phyloP scores from a whole-genome alignment of 2,329 filamentous ascomycete genomes.

The Trichoderma pleuroti region DNA sequence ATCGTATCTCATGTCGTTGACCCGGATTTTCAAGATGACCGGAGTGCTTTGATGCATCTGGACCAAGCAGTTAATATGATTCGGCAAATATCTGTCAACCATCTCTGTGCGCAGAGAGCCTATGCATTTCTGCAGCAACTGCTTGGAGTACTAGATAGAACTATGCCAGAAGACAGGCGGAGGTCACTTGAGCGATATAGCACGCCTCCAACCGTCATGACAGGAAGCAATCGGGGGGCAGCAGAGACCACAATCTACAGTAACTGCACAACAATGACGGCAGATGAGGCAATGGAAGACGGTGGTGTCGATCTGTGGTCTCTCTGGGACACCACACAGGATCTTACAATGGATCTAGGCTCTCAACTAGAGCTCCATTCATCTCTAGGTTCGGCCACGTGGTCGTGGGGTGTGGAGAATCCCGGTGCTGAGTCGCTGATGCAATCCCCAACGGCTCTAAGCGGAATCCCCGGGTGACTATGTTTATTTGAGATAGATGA shows the following conservation, averaged over 20 bases:
- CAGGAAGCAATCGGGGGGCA: neutral
- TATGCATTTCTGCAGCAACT: conserved; percentile 12
- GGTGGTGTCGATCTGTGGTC: conserved; percentile 1
- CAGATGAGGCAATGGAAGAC: neutral
- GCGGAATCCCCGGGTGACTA: neutral
- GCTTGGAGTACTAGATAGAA: conserved; percentile 1
- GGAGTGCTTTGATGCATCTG: conserved; percentile 5
- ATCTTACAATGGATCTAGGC: conserved; percentile 10
- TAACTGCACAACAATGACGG: neutral
- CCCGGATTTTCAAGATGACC: conserved; percentile 6
- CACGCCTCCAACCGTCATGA: neutral
- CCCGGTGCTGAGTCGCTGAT: neutral
- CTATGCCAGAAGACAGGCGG: conserved; percentile 1
- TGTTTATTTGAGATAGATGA: neutral
- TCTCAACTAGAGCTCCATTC: conserved; percentile 11
- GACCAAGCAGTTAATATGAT: conserved; percentile 9
- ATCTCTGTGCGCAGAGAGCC: conserved; percentile 4
- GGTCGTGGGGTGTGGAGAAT: conserved; percentile 11
- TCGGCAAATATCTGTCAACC: conserved; percentile 12
- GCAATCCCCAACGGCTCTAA: neutral
- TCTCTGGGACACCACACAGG: conserved; percentile 12
- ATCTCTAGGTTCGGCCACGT: conserved; percentile 2
- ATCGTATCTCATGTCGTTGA: conserved; percentile 13
- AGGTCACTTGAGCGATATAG: neutral
- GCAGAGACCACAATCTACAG: neutral